Percentiles rank a stretch among this genome's conserved stretches.
These are phyloP conservation scores for Trichosporon ovoides DNA, from an alignment of 1,284 basidiomycete species.

Conservation along the genomic window DNA sequence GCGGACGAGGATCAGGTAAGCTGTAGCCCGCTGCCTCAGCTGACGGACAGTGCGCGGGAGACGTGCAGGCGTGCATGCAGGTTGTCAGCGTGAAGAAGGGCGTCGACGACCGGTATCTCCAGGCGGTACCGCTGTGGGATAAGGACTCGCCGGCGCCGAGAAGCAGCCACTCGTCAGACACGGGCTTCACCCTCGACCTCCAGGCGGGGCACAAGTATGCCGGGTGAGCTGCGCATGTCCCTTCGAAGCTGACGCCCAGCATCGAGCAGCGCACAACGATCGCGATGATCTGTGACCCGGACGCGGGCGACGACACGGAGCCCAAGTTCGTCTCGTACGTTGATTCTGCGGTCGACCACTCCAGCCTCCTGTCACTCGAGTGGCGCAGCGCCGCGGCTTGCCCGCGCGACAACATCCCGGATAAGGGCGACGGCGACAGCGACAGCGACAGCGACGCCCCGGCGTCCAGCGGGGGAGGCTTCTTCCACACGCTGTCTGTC, in stretches of 20 bases:
- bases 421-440: slow-evolving; percentile 1
- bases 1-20: slow-evolving; percentile 45
- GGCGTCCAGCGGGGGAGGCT: slow-evolving; percentile 19
- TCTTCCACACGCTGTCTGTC: slow-evolving; percentile 33
- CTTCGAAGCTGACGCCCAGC: slow-evolving; percentile 6
- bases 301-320: slow-evolving; percentile 11
- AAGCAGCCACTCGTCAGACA: not conserved
- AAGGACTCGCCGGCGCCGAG: not conserved
- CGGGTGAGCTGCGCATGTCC: slow-evolving; percentile 30
- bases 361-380: slow-evolving; percentile 14
- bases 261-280: slow-evolving; percentile 2
- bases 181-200: not conserved
- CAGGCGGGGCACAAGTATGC: slow-evolving; percentile 31
- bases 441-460: slow-evolving; percentile 2
- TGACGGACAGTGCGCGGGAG: not conserved
- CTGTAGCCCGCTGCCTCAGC: not conserved
- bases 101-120: not conserved
- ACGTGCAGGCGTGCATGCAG: not conserved
- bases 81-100: not conserved
- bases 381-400: slow-evolving; percentile 47
- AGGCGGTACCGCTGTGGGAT: not conserved
- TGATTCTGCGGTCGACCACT: slow-evolving; percentile 25
- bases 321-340: slow-evolving; percentile 29
- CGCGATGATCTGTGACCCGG: slow-evolving; percentile 13
- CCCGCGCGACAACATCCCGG: slow-evolving; percentile 11